These are phyloP conservation scores for Paratinospora sagittata DNA, from an alignment of 164 flowering plant genomes.

Conservation along the genomic window DNA sequence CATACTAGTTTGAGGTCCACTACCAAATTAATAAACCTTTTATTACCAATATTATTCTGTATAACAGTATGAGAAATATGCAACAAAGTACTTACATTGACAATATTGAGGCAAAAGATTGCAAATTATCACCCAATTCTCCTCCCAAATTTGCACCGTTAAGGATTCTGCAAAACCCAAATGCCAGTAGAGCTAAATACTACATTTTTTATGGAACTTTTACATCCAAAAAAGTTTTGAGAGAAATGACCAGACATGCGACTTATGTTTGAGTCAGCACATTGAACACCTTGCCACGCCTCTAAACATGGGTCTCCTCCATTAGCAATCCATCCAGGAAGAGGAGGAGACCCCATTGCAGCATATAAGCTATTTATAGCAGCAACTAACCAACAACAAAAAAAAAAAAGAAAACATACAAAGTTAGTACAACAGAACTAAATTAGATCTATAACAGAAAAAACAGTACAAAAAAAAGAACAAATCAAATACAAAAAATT, in stretches of 20 bases:
- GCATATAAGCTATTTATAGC: conserved; percentile 59
- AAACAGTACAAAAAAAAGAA: neutral
- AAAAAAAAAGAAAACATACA: conserved; percentile 5
- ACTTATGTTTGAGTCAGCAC: conserved; percentile 68
- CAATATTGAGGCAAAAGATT: conserved; percentile 54
- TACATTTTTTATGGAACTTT: neutral
- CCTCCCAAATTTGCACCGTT: conserved; percentile 87
- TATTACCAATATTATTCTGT: neutral
- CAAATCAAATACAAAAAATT: neutral
- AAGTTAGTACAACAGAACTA: neutral
- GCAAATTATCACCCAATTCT: conserved; percentile 57
- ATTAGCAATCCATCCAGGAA: conserved; percentile 60
- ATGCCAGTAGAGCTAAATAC: neutral
- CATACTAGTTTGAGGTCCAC: neutral
- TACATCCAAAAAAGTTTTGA: neutral
- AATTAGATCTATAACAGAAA: conserved; percentile 1
- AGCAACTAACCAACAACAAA: conserved; percentile 36
- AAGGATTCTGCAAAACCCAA: conserved; percentile 42
- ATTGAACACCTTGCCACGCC: conserved; percentile 77
- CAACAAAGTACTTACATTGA: conserved; percentile 50
- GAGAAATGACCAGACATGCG: conserved; percentile 44
- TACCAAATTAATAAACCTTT: neutral
- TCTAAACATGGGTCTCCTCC: conserved; percentile 92
- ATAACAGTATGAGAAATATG: no score
- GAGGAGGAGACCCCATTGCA: conserved; percentile 57